Base-by-base conservation (phyloP, 108 stramenopile genomes). In the Discostella pseudostelligera region DNA sequence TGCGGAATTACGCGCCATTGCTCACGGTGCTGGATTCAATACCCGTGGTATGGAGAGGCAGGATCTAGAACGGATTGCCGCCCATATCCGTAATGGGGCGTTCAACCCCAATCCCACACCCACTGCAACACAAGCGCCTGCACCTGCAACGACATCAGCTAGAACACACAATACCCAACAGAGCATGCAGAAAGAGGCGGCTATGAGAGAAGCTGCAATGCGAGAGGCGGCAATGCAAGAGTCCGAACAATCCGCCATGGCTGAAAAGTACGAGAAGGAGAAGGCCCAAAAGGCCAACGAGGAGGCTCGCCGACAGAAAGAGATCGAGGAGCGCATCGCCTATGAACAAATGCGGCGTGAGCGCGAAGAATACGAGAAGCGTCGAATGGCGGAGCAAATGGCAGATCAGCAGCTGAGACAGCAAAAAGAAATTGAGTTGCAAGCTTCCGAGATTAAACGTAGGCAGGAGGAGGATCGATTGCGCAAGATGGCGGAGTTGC, bases 1-100 rank as follows among this genome's bases (percentile, higher is more conserved):
- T 40, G 76, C 75, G 22, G 92, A 94, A 59, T 60, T 94, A 16
- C 81, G 87, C 8, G 87, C 92, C 12, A 83, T 94, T 56, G 86
- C 86, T 14, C 89, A 94, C 61, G 88, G 92, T 21, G 86, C 83
- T 26, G 92, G 92, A 4, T 78, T 83, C 44, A 70, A 84, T 56
- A 94, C 92, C 14, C 66, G 61, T 25, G 92, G 92, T 19, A 94
- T 94, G 92, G 92, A 94, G 70, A 75, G 92, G 26, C 51, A 68
- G 13, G 86, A 94, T 61, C 67, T 94, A 50, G 89, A 94, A 67
- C 39, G 62, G 10, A 85, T 85, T 43, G 87, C 81, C 4, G 72
- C 76, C 4, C 29, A 21, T 39, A 48, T 70, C 35, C 48, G 59
- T 9, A 44, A 44, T 61, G 55, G 55, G 3, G n/a, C 55, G 17